These are phyloP conservation scores for Starmerella kuoi DNA, from an alignment of 805 yeast genomes.

Conservation along the genomic window DNA sequence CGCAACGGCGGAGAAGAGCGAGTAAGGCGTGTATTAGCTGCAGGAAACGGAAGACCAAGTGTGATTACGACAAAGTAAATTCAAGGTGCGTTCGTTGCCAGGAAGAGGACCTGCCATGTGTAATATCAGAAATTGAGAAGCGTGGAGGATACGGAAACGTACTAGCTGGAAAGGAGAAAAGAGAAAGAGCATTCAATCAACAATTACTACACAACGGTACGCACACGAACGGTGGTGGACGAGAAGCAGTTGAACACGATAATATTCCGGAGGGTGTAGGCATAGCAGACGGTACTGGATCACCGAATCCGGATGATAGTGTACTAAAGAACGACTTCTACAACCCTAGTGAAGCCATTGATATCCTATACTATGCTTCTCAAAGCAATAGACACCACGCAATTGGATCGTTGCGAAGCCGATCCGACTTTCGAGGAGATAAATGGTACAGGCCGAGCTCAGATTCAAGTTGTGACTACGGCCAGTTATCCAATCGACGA, in stretches of 20 bases:
- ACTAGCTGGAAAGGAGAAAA: conserved; percentile 5
- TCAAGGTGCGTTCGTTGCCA: conserved; percentile 1
- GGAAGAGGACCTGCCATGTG: conserved; percentile 4
- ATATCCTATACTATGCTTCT: conserved; percentile 1
- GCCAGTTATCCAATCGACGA: neutral
- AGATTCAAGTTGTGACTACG: neutral
- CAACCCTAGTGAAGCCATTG: conserved; percentile 6
- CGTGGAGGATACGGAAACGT: conserved; percentile 9
- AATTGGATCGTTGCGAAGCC: neutral
- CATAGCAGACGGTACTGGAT: neutral
- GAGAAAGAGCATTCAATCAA: neutral
- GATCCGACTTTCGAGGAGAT: no score
- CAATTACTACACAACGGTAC: no score
- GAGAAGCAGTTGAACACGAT: no score
- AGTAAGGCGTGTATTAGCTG: conserved; percentile 8
- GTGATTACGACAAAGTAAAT: neutral
- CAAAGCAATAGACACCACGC: neutral
- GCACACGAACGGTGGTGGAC: no score
- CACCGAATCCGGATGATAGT: conserved; percentile 1
- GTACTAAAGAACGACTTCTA: conserved; percentile 1
- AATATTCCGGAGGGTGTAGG: no score
- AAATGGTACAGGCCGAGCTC: neutral
- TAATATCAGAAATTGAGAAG: conserved; percentile 1
- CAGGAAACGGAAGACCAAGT: conserved; percentile 6
- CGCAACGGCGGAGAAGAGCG: conserved; percentile 9